Evolutionary conservation across 345 rosid genomes (phyloP), one percentile per base, ranked within the genome.

Genomic region (Gynandropsis gynandra): DNA sequence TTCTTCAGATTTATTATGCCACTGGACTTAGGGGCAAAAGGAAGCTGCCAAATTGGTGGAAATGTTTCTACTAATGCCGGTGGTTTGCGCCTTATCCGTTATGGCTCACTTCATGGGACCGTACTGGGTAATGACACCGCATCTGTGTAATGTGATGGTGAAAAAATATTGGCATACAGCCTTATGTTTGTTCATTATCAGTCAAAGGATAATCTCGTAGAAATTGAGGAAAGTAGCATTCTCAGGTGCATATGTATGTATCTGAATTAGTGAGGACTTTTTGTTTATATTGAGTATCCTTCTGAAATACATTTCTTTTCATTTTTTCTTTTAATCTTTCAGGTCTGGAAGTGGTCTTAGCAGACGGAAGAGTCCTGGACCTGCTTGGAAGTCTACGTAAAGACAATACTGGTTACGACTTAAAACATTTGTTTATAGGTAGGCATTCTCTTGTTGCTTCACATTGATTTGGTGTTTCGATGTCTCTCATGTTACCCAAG

Each of bases 1-100:
- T 77, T 79, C 78, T 50, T 78, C 89, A 92, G 98, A 77, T 87
- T 87, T 79, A 58, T 82, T 62, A 92, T 92, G 98, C 98, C 98
- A 67, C 90, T 92, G 69, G 96, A 92, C 93, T 75, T 92, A 51
- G 98, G 98, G 75, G 95, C 98, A 38, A 92, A 92, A 66, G 98
- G 96, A 59, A 87, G 98, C 81, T 92, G 98, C 69, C 98, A 92
- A 62, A 92, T 92, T 18, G 98, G 98, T 71, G 98, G 96, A 61
- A 92, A 87, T 66, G 83, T 92, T 70, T 87, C 98, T 62, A 92
- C 98, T 65, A 92, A 87, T 69, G 98, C 98, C 71, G 98, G 98
- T 71, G 98, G 98, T 44, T 74, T 92, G 67, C 95, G 95, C 52
- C 87, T 92, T 65, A 70, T 92, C 16, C 95, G 98, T 39, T 87